These are phyloP conservation scores for Beta macrorhiza DNA, from an alignment of 179 eudicot species.

Conservation along the genomic window DNA sequence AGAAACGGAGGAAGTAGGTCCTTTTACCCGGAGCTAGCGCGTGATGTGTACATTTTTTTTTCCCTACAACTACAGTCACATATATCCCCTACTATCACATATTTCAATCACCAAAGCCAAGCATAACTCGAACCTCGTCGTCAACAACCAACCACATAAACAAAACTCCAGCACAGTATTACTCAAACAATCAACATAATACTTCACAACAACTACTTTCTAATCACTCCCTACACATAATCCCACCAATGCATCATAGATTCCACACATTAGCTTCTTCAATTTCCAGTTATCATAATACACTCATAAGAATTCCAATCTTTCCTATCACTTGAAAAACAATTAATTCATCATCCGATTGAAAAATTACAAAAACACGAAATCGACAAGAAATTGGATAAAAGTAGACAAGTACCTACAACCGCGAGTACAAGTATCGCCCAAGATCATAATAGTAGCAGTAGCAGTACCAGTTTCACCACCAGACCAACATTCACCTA, in stretches of 20 bases:
- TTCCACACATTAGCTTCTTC: neutral
- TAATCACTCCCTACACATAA: neutral
- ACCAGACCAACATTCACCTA: slow-evolving; percentile 99
- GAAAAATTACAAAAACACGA: neutral
- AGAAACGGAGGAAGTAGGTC: too few relatives aligned
- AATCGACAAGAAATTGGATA: neutral
- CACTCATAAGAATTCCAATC: neutral
- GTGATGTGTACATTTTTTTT: neutral
- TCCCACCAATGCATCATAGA: neutral
- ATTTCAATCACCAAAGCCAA: neutral
- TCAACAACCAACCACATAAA: neutral
- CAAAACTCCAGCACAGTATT: neutral
- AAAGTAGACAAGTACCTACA: slow-evolving; percentile 50
- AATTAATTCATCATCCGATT: neutral
- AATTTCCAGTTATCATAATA: neutral
- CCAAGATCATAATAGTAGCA: slow-evolving; percentile 93
- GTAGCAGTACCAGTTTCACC: slow-evolving; percentile 97
- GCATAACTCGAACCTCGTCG: neutral
- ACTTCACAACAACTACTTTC: neutral
- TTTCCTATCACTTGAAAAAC: neutral
- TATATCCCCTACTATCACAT: neutral
- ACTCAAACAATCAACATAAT: neutral
- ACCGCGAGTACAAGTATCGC: slow-evolving; percentile 95
- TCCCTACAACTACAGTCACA: neutral
- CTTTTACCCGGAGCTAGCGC: too few relatives aligned